Conservation (phyloP, 495 filamentous ascomycete species). For the Pseudoneurospora amorphoporcata region DNA sequence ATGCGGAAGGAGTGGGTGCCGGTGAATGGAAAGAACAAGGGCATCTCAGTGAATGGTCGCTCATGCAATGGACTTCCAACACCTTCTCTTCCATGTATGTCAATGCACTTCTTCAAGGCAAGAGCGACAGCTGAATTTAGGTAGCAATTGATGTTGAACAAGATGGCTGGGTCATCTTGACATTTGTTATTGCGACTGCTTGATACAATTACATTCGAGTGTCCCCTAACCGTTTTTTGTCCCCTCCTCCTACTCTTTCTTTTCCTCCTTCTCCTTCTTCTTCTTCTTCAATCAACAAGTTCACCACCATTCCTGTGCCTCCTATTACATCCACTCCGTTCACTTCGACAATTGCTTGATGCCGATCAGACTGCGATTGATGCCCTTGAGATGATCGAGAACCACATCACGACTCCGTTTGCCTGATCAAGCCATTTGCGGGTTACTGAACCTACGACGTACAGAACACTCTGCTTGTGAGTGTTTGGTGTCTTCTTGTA, state of each 20-base stretch:
- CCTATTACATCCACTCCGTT: neutral
- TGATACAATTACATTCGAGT: neutral
- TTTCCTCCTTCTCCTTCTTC: neutral
- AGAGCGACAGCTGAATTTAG: neutral
- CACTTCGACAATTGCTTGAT: neutral
- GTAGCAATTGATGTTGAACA: neutral
- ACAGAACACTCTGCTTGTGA: slow-evolving; percentile 97
- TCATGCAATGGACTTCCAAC: neutral
- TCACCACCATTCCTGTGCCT: neutral
- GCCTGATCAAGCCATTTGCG: slow-evolving; percentile 97
- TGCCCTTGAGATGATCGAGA: neutral
- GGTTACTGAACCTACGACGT: slow-evolving; percentile 99
- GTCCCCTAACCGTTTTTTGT: too few species aligned
- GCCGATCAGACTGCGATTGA: neutral
- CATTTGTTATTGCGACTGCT: neutral
- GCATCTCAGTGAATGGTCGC: neutral
- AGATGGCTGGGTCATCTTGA: neutral
- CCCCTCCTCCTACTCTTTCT: neutral
- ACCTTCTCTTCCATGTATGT: neutral
- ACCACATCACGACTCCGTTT: slow-evolving; percentile 26
- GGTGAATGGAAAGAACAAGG: neutral
- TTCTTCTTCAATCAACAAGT: neutral
- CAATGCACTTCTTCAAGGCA: neutral
- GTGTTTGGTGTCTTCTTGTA: slow-evolving; percentile 92
- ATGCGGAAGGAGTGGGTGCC: neutral